These are phyloP conservation scores for Penicillium psychrosexuale DNA, from an alignment of 2,329 filamentous ascomycete genomes.

Conservation along the genomic window DNA sequence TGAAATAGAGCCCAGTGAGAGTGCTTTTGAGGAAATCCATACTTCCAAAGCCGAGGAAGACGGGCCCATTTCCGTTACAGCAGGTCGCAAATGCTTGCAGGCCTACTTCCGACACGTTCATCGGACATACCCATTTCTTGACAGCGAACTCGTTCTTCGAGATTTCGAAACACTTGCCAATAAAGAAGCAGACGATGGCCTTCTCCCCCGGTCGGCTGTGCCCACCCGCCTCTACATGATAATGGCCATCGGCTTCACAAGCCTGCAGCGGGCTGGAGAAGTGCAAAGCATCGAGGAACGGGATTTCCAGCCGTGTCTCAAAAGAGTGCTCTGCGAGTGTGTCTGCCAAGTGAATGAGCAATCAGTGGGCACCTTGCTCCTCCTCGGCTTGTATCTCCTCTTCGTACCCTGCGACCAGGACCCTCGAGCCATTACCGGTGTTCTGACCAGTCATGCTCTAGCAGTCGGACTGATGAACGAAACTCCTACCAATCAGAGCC, in stretches of 20 bases:
- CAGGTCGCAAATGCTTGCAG: background rate
- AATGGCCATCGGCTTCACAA: background rate
- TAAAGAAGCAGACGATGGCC: background rate
- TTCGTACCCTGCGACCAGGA: background rate
- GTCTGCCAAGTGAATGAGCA: background rate
- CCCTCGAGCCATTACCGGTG: background rate
- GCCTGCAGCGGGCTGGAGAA: background rate
- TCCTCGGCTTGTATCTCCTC: background rate
- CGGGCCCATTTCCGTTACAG: background rate
- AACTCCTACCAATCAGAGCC: background rate
- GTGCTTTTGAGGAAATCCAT: background rate
- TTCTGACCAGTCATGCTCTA: background rate
- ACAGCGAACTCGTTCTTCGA: background rate
- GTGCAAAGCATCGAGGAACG: background rate
- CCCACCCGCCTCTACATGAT: background rate
- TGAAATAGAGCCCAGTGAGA: background rate
- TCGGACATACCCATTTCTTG: background rate
- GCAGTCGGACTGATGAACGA: background rate
- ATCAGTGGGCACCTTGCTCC: background rate
- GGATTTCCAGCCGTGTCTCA: background rate
- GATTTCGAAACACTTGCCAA: background rate
- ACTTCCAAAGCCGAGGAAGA: background rate
- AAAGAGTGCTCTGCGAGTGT: background rate
- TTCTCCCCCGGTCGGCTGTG: background rate
- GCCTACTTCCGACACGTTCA: background rate